Evolutionary conservation across 2,329 filamentous ascomycete genomes (phyloP), one percentile per base, ranked within the genome.

Genomic region (Aspergillus sp.): DNA sequence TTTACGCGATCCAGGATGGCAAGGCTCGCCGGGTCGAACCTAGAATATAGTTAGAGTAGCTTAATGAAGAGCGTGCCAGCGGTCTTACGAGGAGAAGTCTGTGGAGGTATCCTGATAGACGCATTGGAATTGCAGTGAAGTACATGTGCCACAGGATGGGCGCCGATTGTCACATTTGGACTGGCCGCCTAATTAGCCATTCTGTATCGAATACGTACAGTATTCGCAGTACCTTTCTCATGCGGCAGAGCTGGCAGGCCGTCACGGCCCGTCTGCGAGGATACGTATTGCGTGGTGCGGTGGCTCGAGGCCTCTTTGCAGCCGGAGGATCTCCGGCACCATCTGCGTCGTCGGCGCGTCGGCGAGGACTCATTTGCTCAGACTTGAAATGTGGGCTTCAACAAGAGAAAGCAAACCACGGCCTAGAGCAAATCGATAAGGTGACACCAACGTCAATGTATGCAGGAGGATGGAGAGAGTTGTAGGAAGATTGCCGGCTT

Each of bases 151-250:
- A 32, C 49, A 53, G 6, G 39, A 43, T 6, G 49, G 49, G 2
- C 49, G 38, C 24, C 6, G 22, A n/a, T 53, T 53, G 24, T 53
- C 49, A 30, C 49, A 53, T 43, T 53, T 53, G 7, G 49, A 44
- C 49, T 53, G 13, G 49, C 6, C 5, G 18, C 24, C 26, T 30
- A 30, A 48, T 48, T 9, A 38, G 45, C 18, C 41, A 43, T 12
- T 22, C 12, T 43, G 41, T 12, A 43, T 20, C n/a, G 13, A 2
- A 12, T 3, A 11, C 6, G 5, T 12, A 4, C 18, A 3, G 4
- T 20, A 13, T 18, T 9, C 15, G 7, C 26, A 30, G 26, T 48
- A 48, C 45, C 45, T 48, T 48, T 48, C 45, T 34, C 11, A 48
- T 48, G 30, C 45, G 38, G 26, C 49, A 53, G 12, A 43, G 38